Evolutionary conservation across 371 early-diverging fungal species (phyloP), one percentile per base, ranked within the genome.

Genomic region (Fennellomyces sp.): DNA sequence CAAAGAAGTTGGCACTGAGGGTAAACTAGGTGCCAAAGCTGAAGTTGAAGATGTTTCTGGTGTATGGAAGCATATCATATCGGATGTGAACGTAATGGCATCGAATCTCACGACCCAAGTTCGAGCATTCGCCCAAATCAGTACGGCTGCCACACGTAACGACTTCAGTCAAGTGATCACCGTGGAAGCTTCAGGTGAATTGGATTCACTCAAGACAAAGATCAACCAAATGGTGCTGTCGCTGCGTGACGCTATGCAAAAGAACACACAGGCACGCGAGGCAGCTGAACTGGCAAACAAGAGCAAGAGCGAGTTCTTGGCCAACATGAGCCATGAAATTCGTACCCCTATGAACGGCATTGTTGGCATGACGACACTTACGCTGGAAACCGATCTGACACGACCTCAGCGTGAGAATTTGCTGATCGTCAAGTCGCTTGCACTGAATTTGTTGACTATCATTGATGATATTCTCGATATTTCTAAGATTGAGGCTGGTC

Each of bases 391-490:
- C 5, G 88, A 88, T 35, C 71, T 93, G 33, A 86, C 83, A 17
- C 82, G 87, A 11, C 85, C 90, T 42, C 92, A 92, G 68, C 84
- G 88, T 50, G 91, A 91, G 68, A 87, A 88, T 51, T 63, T 90
- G 65, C 81, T 86, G 82, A 87, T 89, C 31, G 88, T 91, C 28
- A 84, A 83, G 30, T 80, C 79, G 10, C 67, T 88, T 53, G 88
- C 90, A 5, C 83, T 84, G 36, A 86, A 84, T 58, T 71, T 93
- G 42, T 65, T 90, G 48, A 87, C 81, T 2, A 88, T 93, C 51
- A 89, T 93, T 51, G 88, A 92, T 59, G 91, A 91, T 66, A 87
- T 93, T 64, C 77, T 93, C 19, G 92, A 93, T 75, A 85, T 92
- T 52, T 90, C 91, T 39, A 92, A 91, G 77, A 90, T 92, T 62